phyloP scores from a whole-genome alignment of 108 stramenopile species.

The Seminavis robusta region DNA sequence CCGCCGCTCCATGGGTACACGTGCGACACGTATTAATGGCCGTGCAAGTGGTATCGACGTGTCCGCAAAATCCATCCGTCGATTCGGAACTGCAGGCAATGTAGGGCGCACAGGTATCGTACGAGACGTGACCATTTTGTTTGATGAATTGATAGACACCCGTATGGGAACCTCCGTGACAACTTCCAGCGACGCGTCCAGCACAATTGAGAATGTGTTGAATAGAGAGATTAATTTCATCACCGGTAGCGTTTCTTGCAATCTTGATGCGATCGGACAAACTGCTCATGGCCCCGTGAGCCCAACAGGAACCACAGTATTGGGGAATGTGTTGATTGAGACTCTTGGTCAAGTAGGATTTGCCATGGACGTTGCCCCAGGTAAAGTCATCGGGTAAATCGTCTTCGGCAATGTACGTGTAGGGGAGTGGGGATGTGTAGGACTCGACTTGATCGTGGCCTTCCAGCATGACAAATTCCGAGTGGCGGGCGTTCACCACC shows the following conservation, averaged over 20 bases:
- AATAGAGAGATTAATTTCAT: conserved; percentile 59
- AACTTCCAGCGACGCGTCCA: conserved; percentile 51
- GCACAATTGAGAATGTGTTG: conserved; percentile 88
- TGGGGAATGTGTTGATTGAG: conserved; percentile 94
- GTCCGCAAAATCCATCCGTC: conserved; percentile 69
- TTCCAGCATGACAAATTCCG: conserved; percentile 30
- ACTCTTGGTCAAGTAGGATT: conserved; percentile 67
- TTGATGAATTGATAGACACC: conserved; percentile 73
- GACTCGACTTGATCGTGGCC: conserved; percentile 31
- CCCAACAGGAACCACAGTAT: conserved; percentile 81
- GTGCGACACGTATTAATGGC: conserved; percentile 74
- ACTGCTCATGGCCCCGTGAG: conserved; percentile 74
- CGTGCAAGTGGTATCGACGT: conserved; percentile 67
- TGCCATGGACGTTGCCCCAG: conserved; percentile 84
- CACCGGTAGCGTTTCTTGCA: conserved; percentile 44
- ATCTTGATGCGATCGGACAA: conserved; percentile 93
- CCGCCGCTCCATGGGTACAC: conserved; percentile 42
- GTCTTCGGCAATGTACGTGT: conserved; percentile 44
- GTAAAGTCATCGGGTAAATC: conserved; percentile 58
- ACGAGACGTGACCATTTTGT: conserved; percentile 47
- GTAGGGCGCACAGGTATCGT: conserved; percentile 83
- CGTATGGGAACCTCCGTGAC: conserved; percentile 71
- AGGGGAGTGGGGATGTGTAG: conserved; percentile 44
- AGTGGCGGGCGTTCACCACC: too few species aligned
- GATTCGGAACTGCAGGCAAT: conserved; percentile 81